Base-by-base conservation (phyloP, 208 protist genomes). In the Vickermania spadyakhi region DNA sequence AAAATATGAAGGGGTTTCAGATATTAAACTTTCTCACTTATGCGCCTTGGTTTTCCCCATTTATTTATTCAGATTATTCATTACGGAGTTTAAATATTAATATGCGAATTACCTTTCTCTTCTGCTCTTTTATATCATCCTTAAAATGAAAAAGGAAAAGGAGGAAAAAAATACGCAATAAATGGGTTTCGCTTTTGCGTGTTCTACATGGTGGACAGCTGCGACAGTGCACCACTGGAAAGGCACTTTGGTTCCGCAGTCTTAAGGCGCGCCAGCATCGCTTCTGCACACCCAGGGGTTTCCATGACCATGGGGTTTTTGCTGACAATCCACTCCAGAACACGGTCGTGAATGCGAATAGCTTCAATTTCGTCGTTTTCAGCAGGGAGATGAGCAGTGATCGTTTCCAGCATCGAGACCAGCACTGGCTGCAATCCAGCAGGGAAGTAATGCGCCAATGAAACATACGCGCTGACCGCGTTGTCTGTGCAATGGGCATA, bases 361-460 rank as follows among this genome's bases (percentile, higher is more conserved):
- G 87, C 81, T 70, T 94, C 83, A 13, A 83, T 72, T 45, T 82
- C 72, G 63, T 94, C 87, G n/a, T 72, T 76, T 28, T 72, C 64
- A n/a, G 65, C 76, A 31, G 87, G 86, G 22, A 94, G 74, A 26
- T 59, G 61, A 25, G 57, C 73, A 25, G 76, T 67, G 30, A 94
- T 68, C 13, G 56, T 52, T 28, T 60, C 27, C 28, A 91, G 69
- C 60, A 84, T 75, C 28, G 64, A 49, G 27, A 68, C 29, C 3
- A 68, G 60, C 30, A 60, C 26, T 27, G 49, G 56, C 52, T 65
- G 45, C 56, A 71, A 30, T 50, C 60, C 51, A 53, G 63, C 50
- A 63, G 69, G 60, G 68, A 81, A 81, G 60, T 72, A 76, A 42
- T 84, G 70, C 21, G 89, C 58, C 66, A 94, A 51, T 41, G 75